A percentile compares a stretch with the other conserved stretches of the same genome.
These are phyloP conservation scores for Manihot esculenta DNA, from an alignment of 441 rosid genomes.

Conservation along the genomic window DNA sequence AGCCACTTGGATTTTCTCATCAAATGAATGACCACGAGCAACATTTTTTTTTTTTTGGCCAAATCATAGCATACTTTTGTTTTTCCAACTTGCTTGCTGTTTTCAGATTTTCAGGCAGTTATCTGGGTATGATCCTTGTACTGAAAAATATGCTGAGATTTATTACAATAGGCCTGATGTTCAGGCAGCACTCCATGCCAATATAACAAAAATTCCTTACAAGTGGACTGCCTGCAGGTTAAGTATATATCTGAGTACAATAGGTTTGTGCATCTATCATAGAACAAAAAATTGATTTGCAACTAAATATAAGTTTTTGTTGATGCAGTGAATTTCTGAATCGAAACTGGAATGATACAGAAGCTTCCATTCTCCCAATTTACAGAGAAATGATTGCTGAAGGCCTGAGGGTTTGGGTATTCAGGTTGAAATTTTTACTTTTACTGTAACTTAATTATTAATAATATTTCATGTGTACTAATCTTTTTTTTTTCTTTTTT, in stretches of 20 bases:
- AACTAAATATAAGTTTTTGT: conserved; percentile 4
- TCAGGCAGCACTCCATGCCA: conserved; percentile 87
- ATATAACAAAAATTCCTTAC: conserved; percentile 65
- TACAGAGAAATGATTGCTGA: conserved; percentile 75
- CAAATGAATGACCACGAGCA: too few species aligned
- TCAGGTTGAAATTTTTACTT: conserved; percentile 51
- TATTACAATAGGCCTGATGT: conserved; percentile 94
- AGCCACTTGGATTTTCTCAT: too few species aligned
- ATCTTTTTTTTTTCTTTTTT: background rate
- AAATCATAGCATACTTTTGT: background rate
- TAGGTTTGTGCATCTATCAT: background rate
- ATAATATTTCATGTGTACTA: background rate
- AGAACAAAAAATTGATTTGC: background rate
- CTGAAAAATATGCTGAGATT: conserved; percentile 94
- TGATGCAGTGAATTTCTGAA: conserved; percentile 68
- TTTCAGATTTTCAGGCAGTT: conserved; percentile 47
- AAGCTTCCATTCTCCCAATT: conserved; percentile 77
- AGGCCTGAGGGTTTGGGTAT: conserved; percentile 88
- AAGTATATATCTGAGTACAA: background rate
- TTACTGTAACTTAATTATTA: background rate
- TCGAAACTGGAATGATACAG: conserved; percentile 95
- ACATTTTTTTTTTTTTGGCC: too few species aligned
- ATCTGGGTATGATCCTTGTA: conserved; percentile 94
- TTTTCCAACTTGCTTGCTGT: background rate
- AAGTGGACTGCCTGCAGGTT: conserved; percentile 99